Conservation (phyloP, 192 early-diverging fungal genomes). For the Mortierella antarctica region DNA sequence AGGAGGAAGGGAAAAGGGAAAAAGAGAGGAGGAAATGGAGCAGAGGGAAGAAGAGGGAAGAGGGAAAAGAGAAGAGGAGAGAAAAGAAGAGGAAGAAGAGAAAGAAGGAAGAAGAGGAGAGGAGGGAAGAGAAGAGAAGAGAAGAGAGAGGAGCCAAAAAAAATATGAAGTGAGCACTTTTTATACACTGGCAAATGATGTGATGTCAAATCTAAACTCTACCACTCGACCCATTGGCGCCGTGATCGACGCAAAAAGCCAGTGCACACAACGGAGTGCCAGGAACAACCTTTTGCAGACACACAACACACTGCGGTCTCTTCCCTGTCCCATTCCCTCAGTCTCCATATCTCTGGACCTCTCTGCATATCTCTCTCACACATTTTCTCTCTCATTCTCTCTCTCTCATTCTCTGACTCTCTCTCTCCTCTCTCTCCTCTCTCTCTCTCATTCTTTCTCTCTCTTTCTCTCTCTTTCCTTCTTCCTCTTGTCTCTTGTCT, state of each 20-base stretch:
- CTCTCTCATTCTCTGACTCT: no score
- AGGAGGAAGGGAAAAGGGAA: background rate
- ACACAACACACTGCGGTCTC: background rate
- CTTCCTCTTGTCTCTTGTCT: background rate
- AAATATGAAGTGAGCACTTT: background rate
- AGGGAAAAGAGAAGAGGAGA: background rate
- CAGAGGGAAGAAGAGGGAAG: background rate
- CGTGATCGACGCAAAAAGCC: background rate
- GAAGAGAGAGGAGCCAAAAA: background rate
- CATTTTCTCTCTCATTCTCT: no score
- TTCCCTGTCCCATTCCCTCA: no score
- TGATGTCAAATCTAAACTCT: background rate
- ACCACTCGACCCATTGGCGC: no score
- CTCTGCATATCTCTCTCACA: no score
- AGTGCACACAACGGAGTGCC: no score
- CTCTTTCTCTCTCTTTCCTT: background rate
- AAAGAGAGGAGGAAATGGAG: background rate
- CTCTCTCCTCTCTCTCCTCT: no score
- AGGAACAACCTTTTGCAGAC: no score
- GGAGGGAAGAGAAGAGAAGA: background rate
- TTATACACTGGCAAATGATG: background rate
- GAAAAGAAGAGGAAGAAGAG: background rate
- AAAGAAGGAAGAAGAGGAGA: background rate
- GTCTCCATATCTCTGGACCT: no score
- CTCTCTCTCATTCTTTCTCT: background rate